Percentiles rank a stretch among this genome's conserved stretches.
Conservation (phyloP, 768 basidiomycete genomes). For the Podaxis pistillaris region DNA sequence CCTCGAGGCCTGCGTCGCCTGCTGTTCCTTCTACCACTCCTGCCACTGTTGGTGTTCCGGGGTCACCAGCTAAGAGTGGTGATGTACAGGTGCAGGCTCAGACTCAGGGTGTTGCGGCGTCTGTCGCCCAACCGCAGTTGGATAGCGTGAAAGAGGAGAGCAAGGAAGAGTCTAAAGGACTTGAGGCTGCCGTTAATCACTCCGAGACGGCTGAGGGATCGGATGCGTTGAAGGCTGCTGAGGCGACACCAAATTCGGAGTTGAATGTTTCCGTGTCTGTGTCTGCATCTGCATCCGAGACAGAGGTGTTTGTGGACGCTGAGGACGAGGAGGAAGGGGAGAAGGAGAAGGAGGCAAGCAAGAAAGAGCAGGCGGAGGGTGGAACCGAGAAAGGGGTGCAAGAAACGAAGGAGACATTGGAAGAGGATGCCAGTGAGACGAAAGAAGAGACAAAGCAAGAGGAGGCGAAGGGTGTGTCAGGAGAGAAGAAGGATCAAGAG, state of each 20-base stretch:
- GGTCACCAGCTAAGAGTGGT: neutral
- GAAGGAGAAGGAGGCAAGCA: conserved; percentile 9
- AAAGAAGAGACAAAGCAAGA: conserved; percentile 14
- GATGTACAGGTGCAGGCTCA: conserved; percentile 5
- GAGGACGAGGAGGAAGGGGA: conserved; percentile 6
- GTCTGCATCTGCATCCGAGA: conserved; percentile 1
- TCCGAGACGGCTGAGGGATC: neutral
- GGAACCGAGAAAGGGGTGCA: conserved; percentile 5
- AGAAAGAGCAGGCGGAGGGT: conserved; percentile 3
- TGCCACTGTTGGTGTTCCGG: neutral
- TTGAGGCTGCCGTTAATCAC: neutral
- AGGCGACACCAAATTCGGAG: neutral
- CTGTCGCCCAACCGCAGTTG: neutral
- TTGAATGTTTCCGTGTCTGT: neutral
- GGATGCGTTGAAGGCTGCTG: neutral
- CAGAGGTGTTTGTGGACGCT: conserved; percentile 6
- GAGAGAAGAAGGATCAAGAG: neutral
- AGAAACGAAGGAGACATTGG: conserved; percentile 11
- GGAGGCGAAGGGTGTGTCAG: conserved; percentile 13
- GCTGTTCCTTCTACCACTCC: conserved; percentile 13
- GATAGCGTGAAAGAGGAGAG: conserved; percentile 7
- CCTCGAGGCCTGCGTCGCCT: conserved; percentile 29
- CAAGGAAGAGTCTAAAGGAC: neutral
- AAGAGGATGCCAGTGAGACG: neutral
- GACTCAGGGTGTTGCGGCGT: neutral